Percentiles rank a stretch among this genome's conserved stretches.
phyloP scores from a whole-genome alignment of 2,329 filamentous ascomycete genomes.

The Fusarium goolgardi region DNA sequence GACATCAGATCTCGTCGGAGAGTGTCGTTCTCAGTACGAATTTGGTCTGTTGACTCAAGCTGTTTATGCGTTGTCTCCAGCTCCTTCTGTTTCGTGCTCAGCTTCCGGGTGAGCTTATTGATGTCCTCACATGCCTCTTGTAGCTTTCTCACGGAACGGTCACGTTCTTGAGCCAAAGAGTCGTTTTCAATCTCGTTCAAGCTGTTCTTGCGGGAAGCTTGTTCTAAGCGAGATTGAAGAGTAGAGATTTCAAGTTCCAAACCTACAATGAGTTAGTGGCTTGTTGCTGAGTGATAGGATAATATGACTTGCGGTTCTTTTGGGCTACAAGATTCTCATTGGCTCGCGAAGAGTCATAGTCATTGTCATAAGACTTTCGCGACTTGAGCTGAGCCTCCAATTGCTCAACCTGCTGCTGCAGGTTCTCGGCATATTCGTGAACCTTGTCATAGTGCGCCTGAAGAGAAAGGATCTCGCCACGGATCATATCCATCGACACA shows the following conservation, averaged over 20 bases:
- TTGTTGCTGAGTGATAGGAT: neutral
- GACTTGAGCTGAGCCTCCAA: slow-evolving; percentile 63
- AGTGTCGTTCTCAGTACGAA: slow-evolving; percentile 54
- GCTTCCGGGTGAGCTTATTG: slow-evolving; percentile 60
- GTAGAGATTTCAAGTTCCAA: slow-evolving; percentile 70
- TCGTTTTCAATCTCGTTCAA: slow-evolving; percentile 73
- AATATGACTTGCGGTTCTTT: slow-evolving; percentile 64
- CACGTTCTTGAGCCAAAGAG: slow-evolving; percentile 71
- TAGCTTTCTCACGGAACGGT: slow-evolving; percentile 72
- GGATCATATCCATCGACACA: slow-evolving; percentile 71
- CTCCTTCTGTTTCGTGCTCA: slow-evolving; percentile 57
- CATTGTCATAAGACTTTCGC: slow-evolving; percentile 57
- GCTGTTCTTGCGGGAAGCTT: slow-evolving; percentile 70
- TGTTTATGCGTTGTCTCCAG: slow-evolving; percentile 57
- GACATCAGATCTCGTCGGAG: slow-evolving; percentile 57
- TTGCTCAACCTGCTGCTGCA: slow-evolving; percentile 63
- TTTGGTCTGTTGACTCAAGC: slow-evolving; percentile 56
- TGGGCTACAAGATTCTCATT: slow-evolving; percentile 61
- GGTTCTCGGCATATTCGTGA: slow-evolving; percentile 64
- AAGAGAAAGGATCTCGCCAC: slow-evolving; percentile 66
- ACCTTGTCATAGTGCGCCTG: slow-evolving; percentile 68
- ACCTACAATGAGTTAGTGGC: slow-evolving; percentile 52
- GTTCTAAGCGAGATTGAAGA: slow-evolving; percentile 70
- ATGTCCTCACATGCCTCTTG: slow-evolving; percentile 70
- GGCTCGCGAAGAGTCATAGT: slow-evolving; percentile 57